Evolutionary conservation across 2,329 filamentous ascomycete genomes (phyloP).

Genomic region (Neofusicoccum cordaticola): DNA sequence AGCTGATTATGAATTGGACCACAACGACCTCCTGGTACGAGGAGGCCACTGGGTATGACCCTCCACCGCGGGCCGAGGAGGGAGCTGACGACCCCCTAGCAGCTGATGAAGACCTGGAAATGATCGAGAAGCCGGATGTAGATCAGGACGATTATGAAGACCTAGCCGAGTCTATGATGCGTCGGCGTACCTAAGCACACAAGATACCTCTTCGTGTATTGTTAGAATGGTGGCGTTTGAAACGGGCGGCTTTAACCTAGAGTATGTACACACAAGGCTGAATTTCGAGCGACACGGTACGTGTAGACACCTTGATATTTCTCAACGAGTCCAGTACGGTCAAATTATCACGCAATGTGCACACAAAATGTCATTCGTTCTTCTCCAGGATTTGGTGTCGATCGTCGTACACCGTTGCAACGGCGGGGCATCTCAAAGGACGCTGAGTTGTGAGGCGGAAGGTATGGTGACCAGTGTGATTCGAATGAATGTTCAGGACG

Average conservation of each 20-base stretch:
- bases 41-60: constrained; percentile 22
- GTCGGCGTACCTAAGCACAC: neutral
- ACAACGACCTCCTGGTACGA: constrained; percentile 61
- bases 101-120: constrained; percentile 20
- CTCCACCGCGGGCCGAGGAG: neutral
- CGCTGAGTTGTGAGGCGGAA: no score
- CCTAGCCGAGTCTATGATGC: constrained; percentile 13
- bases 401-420: no score
- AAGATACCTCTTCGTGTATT: constrained; percentile 1
- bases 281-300: neutral
- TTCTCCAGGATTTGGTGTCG: no score
- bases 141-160: constrained; percentile 18
- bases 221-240: neutral
- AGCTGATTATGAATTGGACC: constrained; percentile 64
- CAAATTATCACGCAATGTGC: no score
- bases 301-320: neutral
- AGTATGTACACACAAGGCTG: neutral
- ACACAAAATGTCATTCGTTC: no score
- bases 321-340: no score
- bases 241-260: neutral
- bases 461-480: no score
- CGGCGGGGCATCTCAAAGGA: no score
- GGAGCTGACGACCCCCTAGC: constrained; percentile 9
- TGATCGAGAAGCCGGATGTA: constrained; percentile 24
- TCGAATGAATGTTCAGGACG: no score